Percentiles rank a stretch among this genome's conserved stretches.
Conservation (phyloP, 2,329 filamentous ascomycete genomes). For the Chalara sp. region DNA sequence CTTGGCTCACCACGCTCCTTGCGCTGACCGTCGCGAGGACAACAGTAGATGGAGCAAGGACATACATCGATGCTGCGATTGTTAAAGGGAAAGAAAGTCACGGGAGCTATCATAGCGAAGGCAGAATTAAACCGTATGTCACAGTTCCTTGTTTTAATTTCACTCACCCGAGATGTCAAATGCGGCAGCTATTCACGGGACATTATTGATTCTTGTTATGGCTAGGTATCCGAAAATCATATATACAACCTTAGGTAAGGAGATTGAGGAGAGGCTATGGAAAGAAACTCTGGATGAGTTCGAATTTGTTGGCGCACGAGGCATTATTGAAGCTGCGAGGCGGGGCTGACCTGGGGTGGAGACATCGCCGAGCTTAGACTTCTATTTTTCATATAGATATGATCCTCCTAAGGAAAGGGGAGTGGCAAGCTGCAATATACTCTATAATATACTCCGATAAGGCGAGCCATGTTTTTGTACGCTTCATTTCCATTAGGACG, state of each 20-base stretch:
- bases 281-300: conserved; percentile 31
- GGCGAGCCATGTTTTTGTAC: no score
- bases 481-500: no score
- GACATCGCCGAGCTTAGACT: no score
- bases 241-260: conserved; percentile 30
- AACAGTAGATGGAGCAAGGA: conserved; percentile 35
- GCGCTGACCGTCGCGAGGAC: conserved; percentile 25
- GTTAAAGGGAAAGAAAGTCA: conserved; percentile 43
- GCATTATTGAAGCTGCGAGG: not conserved
- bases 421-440: no score
- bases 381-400: no score
- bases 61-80: conserved; percentile 39
- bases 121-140: conserved; percentile 39
- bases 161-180: not conserved
- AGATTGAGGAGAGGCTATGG: conserved; percentile 32
- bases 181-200: not conserved
- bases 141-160: not conserved
- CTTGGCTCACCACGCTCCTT: conserved; percentile 30
- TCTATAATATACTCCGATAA: no score
- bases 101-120: conserved; percentile 43
- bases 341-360: no score
- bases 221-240: conserved; percentile 26
- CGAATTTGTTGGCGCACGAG: conserved; percentile 24
- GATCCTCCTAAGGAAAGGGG: no score
- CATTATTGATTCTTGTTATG: conserved; percentile 1